These are phyloP conservation scores for Favolaschia claudopus DNA, from an alignment of 768 basidiomycete species.

Conservation along the genomic window DNA sequence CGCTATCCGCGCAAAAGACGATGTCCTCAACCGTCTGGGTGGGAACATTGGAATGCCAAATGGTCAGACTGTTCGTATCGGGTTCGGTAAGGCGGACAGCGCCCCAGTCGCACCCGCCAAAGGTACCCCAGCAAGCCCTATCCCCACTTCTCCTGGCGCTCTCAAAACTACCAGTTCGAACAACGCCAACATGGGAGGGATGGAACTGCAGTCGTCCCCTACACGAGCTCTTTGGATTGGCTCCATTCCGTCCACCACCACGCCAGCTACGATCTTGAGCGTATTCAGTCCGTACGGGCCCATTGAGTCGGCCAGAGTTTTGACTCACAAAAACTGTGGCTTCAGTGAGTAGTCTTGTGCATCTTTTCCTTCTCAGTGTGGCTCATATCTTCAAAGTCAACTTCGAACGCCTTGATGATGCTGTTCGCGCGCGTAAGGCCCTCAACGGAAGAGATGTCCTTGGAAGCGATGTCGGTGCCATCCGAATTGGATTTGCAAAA, in stretches of 20 bases:
- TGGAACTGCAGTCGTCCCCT: conserved; percentile 90
- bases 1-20: conserved; percentile 97
- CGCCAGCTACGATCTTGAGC: conserved; percentile 91
- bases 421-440: conserved; percentile 93
- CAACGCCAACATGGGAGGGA: conserved; percentile 65
- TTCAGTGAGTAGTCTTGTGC: conserved; percentile 63
- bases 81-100: conserved; percentile 97
- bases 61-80: conserved; percentile 95
- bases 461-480: conserved; percentile 95
- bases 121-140: conserved; percentile 69
- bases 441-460: conserved; percentile 96
- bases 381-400: conserved; percentile 70
- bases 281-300: conserved; percentile 98
- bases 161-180: conserved; percentile 55
- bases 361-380: conserved; percentile 6
- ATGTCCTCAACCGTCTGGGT: conserved; percentile 93
- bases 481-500: conserved; percentile 96
- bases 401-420: conserved; percentile 97
- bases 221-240: conserved; percentile 98
- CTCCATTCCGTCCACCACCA: conserved; percentile 94
- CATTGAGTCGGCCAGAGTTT: conserved; percentile 94
- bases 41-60: conserved; percentile 95
- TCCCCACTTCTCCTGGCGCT: conserved; percentile 68
- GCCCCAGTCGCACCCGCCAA: conserved; percentile 92
- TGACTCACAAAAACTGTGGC: conserved; percentile 98